phyloP scores from a whole-genome alignment of 1,284 basidiomycete genomes.

The Ceratorhiza oryzae-sativae region DNA sequence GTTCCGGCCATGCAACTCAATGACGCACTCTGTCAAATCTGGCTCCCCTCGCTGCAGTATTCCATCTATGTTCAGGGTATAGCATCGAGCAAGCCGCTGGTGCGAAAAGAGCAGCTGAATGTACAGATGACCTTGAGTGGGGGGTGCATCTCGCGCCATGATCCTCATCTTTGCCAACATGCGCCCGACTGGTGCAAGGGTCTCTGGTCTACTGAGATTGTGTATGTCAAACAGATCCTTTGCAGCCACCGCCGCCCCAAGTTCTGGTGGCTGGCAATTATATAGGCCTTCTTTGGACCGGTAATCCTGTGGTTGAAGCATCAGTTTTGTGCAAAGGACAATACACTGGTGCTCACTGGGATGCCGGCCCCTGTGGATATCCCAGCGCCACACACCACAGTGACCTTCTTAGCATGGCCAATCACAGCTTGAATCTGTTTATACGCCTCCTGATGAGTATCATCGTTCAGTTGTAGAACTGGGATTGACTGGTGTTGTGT shows the following conservation, averaged over 20 bases:
- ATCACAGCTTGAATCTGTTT: too few relatives aligned
- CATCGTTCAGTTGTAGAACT: too few relatives aligned
- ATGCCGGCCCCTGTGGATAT: constrained; percentile 30
- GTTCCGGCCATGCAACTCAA: constrained; percentile 25
- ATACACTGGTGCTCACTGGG: not conserved
- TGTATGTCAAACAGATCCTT: constrained; percentile 10
- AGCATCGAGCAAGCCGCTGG: constrained; percentile 11
- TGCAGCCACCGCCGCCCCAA: not conserved
- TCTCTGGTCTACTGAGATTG: not conserved
- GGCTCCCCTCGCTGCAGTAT: not conserved
- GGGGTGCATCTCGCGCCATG: not conserved
- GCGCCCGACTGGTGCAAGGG: not conserved
- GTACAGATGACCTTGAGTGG: constrained; percentile 10
- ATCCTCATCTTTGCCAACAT: constrained; percentile 1
- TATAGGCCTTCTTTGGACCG: constrained; percentile 15
- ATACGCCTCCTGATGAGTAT: too few relatives aligned
- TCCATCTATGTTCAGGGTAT: constrained; percentile 16
- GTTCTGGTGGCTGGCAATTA: not conserved
- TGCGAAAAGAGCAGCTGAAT: not conserved
- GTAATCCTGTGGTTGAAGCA: constrained; percentile 3
- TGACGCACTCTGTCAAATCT: not conserved
- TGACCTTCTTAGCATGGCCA: too few relatives aligned
- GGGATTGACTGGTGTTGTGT: too few relatives aligned
- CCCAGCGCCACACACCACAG: constrained; percentile 9
- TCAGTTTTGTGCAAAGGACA: not conserved